phyloP scores from a whole-genome alignment of 2,329 filamentous ascomycete genomes.

The Penicillium sp. region DNA sequence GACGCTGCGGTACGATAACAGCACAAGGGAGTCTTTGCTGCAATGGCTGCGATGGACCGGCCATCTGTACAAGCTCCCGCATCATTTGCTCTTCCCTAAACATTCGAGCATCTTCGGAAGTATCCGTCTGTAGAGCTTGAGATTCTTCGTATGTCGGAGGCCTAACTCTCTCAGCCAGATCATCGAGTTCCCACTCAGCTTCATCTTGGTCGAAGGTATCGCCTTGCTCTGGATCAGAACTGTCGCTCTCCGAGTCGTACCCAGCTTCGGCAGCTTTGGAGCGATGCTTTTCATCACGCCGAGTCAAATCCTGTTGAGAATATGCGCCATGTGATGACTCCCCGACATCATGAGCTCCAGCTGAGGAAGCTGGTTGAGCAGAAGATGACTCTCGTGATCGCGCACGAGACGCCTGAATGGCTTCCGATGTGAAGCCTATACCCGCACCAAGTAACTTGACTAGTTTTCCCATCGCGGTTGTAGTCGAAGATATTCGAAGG shows the following conservation, averaged over 20 bases:
- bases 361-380: neutral
- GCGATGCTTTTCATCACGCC: neutral
- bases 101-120: constrained; percentile 1
- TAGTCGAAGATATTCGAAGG: neutral
- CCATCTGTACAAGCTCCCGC: constrained; percentile 12
- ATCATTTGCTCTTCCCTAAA: constrained; percentile 12
- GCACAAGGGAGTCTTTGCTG: constrained; percentile 7
- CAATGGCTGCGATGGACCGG: constrained; percentile 3
- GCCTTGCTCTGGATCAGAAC: neutral
- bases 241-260: constrained; percentile 7
- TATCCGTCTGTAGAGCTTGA: neutral
- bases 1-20: constrained; percentile 14
- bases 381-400: neutral
- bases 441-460: neutral
- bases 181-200: constrained; percentile 16
- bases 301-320: neutral
- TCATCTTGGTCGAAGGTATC: constrained; percentile 10
- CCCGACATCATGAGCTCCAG: neutral
- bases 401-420: neutral
- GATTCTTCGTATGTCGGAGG: constrained; percentile 11
- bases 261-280: neutral
- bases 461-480: neutral
- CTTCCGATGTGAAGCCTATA: neutral
- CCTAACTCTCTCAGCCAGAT: constrained; percentile 9
- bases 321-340: neutral